Base-by-base conservation (phyloP, 2,329 filamentous ascomycete genomes). In the Lizonia empirigonia region DNA sequence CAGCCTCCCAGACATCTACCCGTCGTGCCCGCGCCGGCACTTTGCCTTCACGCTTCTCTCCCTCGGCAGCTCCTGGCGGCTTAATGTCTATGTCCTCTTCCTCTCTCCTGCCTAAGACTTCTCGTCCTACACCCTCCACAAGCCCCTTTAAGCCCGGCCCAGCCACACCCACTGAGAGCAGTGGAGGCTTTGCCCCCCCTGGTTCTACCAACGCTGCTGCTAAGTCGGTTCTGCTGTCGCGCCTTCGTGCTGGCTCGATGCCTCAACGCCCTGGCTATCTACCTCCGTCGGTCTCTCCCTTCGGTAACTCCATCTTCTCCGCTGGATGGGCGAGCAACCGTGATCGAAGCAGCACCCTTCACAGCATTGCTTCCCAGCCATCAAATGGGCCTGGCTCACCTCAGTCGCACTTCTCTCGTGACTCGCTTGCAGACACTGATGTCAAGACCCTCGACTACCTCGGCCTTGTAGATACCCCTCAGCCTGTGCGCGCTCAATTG, bases 361-460 rank as follows among this genome's bases (percentile, higher is more conserved):
- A 91, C 22, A 97, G 93, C 73, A 88, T 96, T 62, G 87, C 89
- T 37, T 97, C 93, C 10, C 86, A 89, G 44, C 96, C 92, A 9
- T 85, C 83, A 22, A 96, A 97, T 68, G 90, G 88, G 1, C 91
- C 90, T 2, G 89, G 88, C 57, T 97, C 93, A 12, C 93, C 93
- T 1, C 85, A 89, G 12, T 95, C 91, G 7, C 86, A 89, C 1
- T 93, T 93, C 69, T 95, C 91, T 9, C 85, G 87, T 60, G 91
- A 96, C 66, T 91, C 90, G 23, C 83, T 87, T 36, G 88, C 85
- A 15, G 93, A 97, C 67, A 90, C 86, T 23, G 92, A 97, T 70
- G 91, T 96, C 61, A 89, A 90, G 68, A 99, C 94, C 2, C 78
- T 99, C 62, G 94, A 99, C 73, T 99, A 99, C 69, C 84, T 99